Conservation (phyloP, 345 rosid genomes). For the Erucastrum elatum region DNA sequence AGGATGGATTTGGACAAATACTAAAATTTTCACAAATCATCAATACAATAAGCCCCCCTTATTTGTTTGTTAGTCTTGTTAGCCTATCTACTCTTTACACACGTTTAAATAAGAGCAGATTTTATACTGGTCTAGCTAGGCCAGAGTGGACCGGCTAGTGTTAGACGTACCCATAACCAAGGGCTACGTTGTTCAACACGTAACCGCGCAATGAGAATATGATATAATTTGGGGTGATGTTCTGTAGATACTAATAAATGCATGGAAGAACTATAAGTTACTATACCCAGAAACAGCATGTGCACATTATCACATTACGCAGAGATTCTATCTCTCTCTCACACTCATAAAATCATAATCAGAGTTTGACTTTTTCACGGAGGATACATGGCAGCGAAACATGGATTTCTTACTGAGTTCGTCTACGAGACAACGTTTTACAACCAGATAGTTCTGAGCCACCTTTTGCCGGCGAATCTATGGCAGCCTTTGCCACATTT, state of each 20-base stretch:
- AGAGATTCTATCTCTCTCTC: background rate
- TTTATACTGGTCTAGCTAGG: background rate
- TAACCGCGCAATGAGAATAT: background rate
- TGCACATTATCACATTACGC: background rate
- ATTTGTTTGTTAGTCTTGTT: too few species aligned
- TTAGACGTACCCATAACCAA: background rate
- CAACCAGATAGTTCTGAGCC: constrained; percentile 59
- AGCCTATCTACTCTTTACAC: background rate
- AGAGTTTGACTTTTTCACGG: background rate
- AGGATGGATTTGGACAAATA: too few species aligned
- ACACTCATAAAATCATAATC: background rate
- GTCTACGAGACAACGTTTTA: constrained; percentile 51
- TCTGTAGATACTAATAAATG: background rate
- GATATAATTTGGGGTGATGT: background rate
- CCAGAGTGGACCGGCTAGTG: background rate
- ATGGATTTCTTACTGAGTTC: constrained; percentile 45
- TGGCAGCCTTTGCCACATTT: constrained; percentile 70
- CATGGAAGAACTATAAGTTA: background rate
- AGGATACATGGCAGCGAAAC: constrained; percentile 13
- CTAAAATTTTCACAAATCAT: too few species aligned
- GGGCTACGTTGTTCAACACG: background rate
- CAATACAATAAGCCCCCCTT: too few species aligned
- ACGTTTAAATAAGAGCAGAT: background rate
- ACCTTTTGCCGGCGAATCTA: constrained; percentile 45
- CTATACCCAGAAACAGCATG: background rate